phyloP scores from a whole-genome alignment of 2,329 filamentous ascomycete genomes.

The Massarina eburnea region DNA sequence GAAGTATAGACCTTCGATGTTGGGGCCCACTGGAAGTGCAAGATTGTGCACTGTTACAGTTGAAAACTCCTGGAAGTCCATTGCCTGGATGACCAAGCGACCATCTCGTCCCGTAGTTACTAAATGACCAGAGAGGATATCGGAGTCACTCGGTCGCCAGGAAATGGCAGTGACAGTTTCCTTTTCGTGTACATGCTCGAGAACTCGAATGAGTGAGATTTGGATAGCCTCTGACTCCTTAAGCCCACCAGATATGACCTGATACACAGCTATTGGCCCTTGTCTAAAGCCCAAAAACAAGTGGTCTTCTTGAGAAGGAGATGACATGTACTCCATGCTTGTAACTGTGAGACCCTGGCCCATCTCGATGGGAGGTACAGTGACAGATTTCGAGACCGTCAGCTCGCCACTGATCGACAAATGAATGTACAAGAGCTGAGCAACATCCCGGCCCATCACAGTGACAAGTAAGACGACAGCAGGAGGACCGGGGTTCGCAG shows the following conservation, averaged over 20 bases:
- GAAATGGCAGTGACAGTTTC: constrained; percentile 71
- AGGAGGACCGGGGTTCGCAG: too few relatives aligned
- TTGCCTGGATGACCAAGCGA: constrained; percentile 65
- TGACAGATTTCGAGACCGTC: constrained; percentile 6
- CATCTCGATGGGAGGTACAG: constrained; percentile 20
- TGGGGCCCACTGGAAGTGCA: constrained; percentile 69
- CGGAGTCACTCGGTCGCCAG: constrained; percentile 35
- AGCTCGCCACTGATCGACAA: neutral
- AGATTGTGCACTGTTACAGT: constrained; percentile 65
- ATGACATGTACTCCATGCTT: constrained; percentile 46
- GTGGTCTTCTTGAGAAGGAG: constrained; percentile 17
- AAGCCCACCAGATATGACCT: constrained; percentile 10
- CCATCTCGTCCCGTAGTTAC: constrained; percentile 78
- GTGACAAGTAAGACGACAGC: constrained; percentile 43
- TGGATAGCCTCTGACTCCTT: neutral
- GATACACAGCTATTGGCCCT: constrained; percentile 56
- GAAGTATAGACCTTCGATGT: constrained; percentile 74
- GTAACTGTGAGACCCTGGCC: constrained; percentile 55
- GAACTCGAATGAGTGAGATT: constrained; percentile 16
- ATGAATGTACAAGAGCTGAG: constrained; percentile 33
- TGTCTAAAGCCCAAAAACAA: constrained; percentile 59
- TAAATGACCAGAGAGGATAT: constrained; percentile 52
- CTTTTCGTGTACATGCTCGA: constrained; percentile 47
- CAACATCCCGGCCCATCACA: constrained; percentile 38
- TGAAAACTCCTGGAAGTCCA: constrained; percentile 26